Conservation (phyloP, 768 basidiomycete genomes). For the Gyrodon lividus region DNA sequence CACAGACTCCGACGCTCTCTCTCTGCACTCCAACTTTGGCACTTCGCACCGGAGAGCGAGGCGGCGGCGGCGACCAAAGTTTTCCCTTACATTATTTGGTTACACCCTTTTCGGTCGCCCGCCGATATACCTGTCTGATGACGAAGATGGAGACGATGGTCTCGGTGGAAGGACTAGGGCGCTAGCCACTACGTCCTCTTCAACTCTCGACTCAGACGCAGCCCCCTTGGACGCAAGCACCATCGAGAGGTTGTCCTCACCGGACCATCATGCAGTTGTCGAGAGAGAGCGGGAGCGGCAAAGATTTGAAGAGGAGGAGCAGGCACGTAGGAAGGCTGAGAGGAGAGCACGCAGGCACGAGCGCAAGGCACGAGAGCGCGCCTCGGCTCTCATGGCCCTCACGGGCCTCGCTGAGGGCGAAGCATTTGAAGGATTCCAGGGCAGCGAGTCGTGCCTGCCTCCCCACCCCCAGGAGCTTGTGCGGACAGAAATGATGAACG, state of each 20-base stretch:
- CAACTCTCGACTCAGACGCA: slow-evolving; percentile 70
- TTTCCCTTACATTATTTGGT: slow-evolving; percentile 59
- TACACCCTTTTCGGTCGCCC: slow-evolving; percentile 65
- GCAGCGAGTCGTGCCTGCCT: slow-evolving; percentile 36
- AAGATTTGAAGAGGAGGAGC: slow-evolving; percentile 36
- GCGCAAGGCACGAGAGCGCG: slow-evolving; percentile 43
- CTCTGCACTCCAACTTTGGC: slow-evolving; percentile 64
- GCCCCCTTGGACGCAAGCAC: slow-evolving; percentile 58
- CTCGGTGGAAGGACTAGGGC: slow-evolving; percentile 18
- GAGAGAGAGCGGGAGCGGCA: slow-evolving; percentile 30
- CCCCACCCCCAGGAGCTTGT: slow-evolving; percentile 15
- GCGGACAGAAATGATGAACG: slow-evolving; percentile 5
- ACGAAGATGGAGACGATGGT: slow-evolving; percentile 41
- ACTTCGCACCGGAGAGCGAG: slow-evolving; percentile 31
- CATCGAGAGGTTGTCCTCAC: slow-evolving; percentile 52
- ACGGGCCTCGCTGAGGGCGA: slow-evolving; percentile 31
- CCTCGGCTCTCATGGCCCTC: slow-evolving; percentile 31
- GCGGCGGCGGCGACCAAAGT: slow-evolving; percentile 33
- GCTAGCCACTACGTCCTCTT: slow-evolving; percentile 29
- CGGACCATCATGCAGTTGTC: slow-evolving; percentile 34
- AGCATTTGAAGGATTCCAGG: slow-evolving; percentile 69
- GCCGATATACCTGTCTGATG: slow-evolving; percentile 60
- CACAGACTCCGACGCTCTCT: slow-evolving; percentile 57
- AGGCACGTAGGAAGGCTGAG: slow-evolving; percentile 46
- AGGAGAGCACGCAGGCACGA: slow-evolving; percentile 45